Conservation (phyloP, 257 asterid species). For the Solanum sejunctum region DNA sequence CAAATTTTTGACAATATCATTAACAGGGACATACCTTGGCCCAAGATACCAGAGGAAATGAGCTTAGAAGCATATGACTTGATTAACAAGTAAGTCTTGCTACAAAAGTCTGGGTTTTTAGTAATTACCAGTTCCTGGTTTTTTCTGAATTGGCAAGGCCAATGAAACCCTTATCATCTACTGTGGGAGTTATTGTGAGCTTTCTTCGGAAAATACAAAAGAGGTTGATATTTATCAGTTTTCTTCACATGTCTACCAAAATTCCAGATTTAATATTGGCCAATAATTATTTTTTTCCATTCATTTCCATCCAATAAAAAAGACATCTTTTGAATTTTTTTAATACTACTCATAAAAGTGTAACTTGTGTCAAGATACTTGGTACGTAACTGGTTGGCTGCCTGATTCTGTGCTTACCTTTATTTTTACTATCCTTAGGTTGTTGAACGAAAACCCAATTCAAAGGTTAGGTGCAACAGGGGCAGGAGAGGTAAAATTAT, state of each 20-base stretch:
- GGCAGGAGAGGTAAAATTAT: slow-evolving; percentile 53
- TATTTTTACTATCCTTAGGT: slow-evolving; percentile 31
- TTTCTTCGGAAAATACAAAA: background rate
- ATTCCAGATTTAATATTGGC: too few relatives aligned
- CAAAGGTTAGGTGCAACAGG: slow-evolving; percentile 95
- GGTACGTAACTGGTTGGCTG: background rate
- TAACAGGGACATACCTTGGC: slow-evolving; percentile 92
- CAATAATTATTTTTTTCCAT: too few relatives aligned
- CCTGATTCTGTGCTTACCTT: background rate
- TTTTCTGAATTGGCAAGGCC: background rate
- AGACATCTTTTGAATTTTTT: too few relatives aligned
- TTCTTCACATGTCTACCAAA: background rate
- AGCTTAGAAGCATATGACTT: slow-evolving; percentile 74
- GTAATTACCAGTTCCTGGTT: background rate
- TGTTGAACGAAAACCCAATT: slow-evolving; percentile 75
- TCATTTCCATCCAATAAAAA: too few relatives aligned
- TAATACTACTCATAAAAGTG: background rate
- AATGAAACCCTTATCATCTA: background rate
- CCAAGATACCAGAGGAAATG: slow-evolving; percentile 87
- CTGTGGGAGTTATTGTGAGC: background rate
- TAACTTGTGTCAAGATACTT: background rate
- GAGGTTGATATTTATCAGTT: background rate
- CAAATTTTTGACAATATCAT: slow-evolving; percentile 81
- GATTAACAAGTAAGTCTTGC: slow-evolving; percentile 65
- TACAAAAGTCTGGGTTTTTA: background rate